Evolutionary conservation across 169 alveolate species (phyloP), one percentile per base, ranked within the genome.

Genomic region (Cryptosporidium sp.): DNA sequence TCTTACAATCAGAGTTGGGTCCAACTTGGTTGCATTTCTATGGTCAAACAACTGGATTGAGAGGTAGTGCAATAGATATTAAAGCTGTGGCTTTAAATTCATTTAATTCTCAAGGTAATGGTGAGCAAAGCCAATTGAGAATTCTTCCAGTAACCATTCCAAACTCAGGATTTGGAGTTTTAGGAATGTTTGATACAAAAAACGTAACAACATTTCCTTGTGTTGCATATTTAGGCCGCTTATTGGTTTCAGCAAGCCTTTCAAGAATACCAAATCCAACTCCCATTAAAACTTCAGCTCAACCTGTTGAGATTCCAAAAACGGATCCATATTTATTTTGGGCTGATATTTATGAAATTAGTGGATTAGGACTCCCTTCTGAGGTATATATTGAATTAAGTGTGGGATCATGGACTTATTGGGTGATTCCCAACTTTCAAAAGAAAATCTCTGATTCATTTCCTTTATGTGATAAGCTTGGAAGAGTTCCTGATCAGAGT

Each of bases 11-110:
- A 21, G 89, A 80, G 67, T 29, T 80, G 26, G 75, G 67, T 21
- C 89, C 89, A 26, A 80, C 89, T 61, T 80, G 89, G 89, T 29
- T 80, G 31, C 89, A 80, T 33, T 80, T 80, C 60, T 80, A 80
- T 80, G 89, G 89, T 1, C 89, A 80, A 45, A 80, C 89, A 21
- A 80, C 89, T n/a, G 89, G 89, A 62, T 31, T 80, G 44, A 60
- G 75, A 60, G 89, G 89, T 2, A 80, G 75, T 65, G 60, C 89
- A 14, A 80, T 80, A 12, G 75, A 80, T 26, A 62, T 80, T 42
- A 80, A 80, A n/a, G 35, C 56, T 18, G 56, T 80, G 1, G 89
- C 89, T n/a, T 21, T 80, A 12, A 62, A 48, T 61, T 60, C 89
- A 21, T 23, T 62, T 26, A 65, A 29, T n/a, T 60, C 89, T 4